phyloP scores from a whole-genome alignment of 176 grass and related monocot species.

The Metroxylon sagu region DNA sequence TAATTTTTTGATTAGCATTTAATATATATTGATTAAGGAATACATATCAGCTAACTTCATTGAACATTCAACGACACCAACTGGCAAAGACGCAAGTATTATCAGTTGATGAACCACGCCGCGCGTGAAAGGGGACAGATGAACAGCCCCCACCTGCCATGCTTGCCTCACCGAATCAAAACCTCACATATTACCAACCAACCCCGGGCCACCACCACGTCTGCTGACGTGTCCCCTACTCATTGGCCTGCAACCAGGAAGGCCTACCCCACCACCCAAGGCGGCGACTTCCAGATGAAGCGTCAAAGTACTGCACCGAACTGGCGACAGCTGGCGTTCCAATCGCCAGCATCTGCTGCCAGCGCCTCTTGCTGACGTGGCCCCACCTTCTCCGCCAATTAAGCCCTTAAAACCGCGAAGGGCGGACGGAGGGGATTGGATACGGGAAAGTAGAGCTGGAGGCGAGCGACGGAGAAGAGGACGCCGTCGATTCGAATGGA shows the following conservation, averaged over 20 bases:
- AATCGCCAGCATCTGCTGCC: constrained; percentile 31
- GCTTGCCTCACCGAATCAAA: too few species aligned
- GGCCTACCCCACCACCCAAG: neutral
- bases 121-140: too few species aligned
- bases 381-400: constrained; percentile 12
- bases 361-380: constrained; percentile 40
- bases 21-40: too few species aligned
- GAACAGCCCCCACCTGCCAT: too few species aligned
- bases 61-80: too few species aligned
- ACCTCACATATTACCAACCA: too few species aligned
- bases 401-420: neutral
- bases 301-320: too few species aligned
- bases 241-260: neutral
- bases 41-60: too few species aligned
- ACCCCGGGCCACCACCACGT: too few species aligned
- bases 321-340: constrained; percentile 25
- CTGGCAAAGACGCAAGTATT: too few species aligned
- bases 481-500: neutral
- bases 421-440: neutral
- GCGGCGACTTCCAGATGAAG: constrained; percentile 1
- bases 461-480: neutral
- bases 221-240: neutral
- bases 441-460: neutral
- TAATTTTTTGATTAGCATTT: too few species aligned
- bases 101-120: too few species aligned